These are phyloP conservation scores for Takashimella tepidaria DNA, from an alignment of 1,284 basidiomycete species.

Conservation along the genomic window DNA sequence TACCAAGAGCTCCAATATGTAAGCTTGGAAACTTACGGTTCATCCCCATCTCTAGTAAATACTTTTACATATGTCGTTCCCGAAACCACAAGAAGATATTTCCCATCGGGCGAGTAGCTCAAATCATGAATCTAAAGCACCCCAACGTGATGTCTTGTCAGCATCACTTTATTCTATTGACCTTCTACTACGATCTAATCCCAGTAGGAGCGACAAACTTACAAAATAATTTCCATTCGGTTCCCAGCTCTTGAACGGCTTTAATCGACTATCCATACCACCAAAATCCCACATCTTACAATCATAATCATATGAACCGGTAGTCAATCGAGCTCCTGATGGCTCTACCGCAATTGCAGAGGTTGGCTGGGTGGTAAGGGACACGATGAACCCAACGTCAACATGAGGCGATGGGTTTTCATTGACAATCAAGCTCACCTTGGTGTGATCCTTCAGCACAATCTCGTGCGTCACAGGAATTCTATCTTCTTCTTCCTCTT, in stretches of 20 bases:
- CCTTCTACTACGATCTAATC: no score
- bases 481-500: conserved; percentile 41
- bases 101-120: conserved; percentile 79
- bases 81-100: conserved; percentile 76
- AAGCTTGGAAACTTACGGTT: conserved; percentile 60
- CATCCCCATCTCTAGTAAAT: conserved; percentile 83
- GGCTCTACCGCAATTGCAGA: conserved; percentile 88
- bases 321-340: conserved; percentile 82
- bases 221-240: conserved; percentile 90
- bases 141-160: conserved; percentile 2
- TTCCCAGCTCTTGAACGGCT: conserved; percentile 94
- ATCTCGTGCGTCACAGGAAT: conserved; percentile 66
- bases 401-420: neutral
- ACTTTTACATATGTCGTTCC: conserved; percentile 83
- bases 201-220: conserved; percentile 35
- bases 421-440: conserved; percentile 47
- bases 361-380: conserved; percentile 56
- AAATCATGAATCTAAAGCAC: conserved; percentile 71
- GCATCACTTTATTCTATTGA: no score
- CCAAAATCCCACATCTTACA: conserved; percentile 99
- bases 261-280: conserved; percentile 79
- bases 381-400: neutral
- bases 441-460: conserved; percentile 84
- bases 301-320: conserved; percentile 94
- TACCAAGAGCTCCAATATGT: neutral